Evolutionary conservation across 768 basidiomycete genomes (phyloP).

Genomic region (Boletus rubropictus): DNA sequence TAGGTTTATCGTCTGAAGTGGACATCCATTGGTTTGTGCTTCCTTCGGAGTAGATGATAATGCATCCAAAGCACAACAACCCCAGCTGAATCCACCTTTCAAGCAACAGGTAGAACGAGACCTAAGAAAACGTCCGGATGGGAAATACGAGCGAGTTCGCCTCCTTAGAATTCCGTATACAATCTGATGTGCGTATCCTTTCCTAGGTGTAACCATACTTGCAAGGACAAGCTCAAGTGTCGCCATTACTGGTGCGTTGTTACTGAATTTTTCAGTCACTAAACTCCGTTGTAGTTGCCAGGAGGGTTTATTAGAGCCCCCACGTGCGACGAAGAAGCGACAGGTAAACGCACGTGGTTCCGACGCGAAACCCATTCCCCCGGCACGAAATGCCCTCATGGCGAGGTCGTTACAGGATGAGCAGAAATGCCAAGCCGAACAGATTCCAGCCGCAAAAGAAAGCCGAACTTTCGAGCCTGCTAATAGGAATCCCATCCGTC

Average conservation of each 20-base stretch:
- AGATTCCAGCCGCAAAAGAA: not conserved
- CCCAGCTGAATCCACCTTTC: not conserved
- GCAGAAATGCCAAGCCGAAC: not conserved
- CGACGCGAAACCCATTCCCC: not conserved
- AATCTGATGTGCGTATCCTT: not conserved
- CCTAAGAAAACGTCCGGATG: slow-evolving; percentile 49
- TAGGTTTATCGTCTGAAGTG: slow-evolving; percentile 4
- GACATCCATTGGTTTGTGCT: not conserved
- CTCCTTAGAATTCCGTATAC: not conserved
- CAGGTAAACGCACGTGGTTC: slow-evolving; percentile 19
- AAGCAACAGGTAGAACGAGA: slow-evolving; percentile 7
- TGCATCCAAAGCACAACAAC: not conserved
- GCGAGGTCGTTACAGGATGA: slow-evolving; percentile 3
- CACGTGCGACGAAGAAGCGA: slow-evolving; percentile 33
- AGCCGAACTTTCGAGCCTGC: slow-evolving; percentile 20
- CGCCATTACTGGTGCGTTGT: slow-evolving; percentile 60
- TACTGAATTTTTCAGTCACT: slow-evolving; percentile 5
- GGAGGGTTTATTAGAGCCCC: slow-evolving; percentile 58
- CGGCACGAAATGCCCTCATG: not conserved
- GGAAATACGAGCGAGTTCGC: slow-evolving; percentile 51
- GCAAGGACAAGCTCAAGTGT: slow-evolving; percentile 72
- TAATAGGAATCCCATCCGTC: slow-evolving; percentile 27
- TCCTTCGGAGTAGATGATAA: slow-evolving; percentile 1
- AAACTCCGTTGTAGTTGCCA: slow-evolving; percentile 51
- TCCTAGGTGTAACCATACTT: slow-evolving; percentile 69